Evolutionary conservation across 176 grass and related monocot species (phyloP).

Genomic region (Carex pumila): DNA sequence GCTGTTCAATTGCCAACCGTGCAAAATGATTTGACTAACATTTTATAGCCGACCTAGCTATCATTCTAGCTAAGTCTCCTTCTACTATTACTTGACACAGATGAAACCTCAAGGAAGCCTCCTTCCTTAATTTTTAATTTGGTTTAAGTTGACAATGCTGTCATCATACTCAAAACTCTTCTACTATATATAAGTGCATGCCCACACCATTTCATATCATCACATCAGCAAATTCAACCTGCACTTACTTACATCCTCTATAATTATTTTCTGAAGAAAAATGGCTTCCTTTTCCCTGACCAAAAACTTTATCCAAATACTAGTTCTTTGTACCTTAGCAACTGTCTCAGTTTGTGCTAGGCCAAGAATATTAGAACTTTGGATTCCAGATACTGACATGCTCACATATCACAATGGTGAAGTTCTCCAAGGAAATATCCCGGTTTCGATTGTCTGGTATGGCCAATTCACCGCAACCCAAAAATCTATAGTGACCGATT

Average conservation of each 20-base stretch:
- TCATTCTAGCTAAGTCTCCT: not conserved
- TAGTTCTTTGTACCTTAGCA: slow-evolving; percentile 15
- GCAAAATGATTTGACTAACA: slow-evolving; percentile 21
- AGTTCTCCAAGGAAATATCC: slow-evolving; percentile 51
- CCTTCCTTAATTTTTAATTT: not conserved
- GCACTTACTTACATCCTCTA: not conserved
- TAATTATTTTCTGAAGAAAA: not conserved
- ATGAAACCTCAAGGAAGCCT: slow-evolving; percentile 15
- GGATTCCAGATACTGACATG: slow-evolving; percentile 16
- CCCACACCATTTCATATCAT: not conserved
- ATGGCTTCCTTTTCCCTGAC: slow-evolving; percentile 13
- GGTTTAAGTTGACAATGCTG: not conserved
- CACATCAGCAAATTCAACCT: slow-evolving; percentile 11
- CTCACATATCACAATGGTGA: slow-evolving; percentile 63
- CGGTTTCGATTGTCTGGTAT: slow-evolving; percentile 63
- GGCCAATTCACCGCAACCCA: slow-evolving; percentile 45
- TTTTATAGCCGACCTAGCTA: slow-evolving; percentile 7
- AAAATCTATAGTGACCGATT: slow-evolving; percentile 60
- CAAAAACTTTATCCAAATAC: not conserved
- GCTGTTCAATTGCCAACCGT: slow-evolving; percentile 13
- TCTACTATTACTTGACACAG: not conserved
- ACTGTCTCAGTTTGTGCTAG: not conserved
- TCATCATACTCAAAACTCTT: not conserved
- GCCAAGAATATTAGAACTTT: slow-evolving; percentile 19
- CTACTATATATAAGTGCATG: slow-evolving; percentile 15